Base-by-base conservation (phyloP, 768 basidiomycete genomes). In the Paxillus involutus region DNA sequence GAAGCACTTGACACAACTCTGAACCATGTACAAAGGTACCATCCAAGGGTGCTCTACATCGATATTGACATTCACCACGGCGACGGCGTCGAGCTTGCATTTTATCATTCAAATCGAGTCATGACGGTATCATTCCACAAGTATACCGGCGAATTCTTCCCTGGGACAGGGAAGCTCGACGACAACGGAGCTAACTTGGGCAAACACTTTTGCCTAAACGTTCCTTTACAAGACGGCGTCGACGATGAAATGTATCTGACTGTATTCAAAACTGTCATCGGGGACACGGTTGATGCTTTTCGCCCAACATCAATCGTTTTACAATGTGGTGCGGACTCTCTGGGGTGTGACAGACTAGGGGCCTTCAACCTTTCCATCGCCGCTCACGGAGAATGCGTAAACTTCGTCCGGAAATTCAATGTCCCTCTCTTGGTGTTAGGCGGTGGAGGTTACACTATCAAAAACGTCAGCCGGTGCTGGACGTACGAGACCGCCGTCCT, bases 1-100 rank as follows among this genome's bases (percentile, higher is more conserved):
- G 7, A 12, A 12, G 36, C 0, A 5, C 3, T 59, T 55, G 8
- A 19, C 11, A 10, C 7, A 17, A 7, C 1, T 12, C 49, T 57
- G n/a, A 59, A 57, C 21, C 2, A 12, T 24, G n/a, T 2, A 24
- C 16, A 37, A 37, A 98, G 96, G 67, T 87, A 90, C 65, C 91
- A 94, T 61, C 89, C 96, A 7, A 86, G 96, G 16, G 96, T 99
- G 4, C 77, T 99, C 8, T 99, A 99, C 69, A 94, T 99, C 62
- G 96, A 99, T 74, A 99, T 99, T 59, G 96, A 99, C 66, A 98
- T 98, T 52, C 96, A 99, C 70, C 96, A 99, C 62, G 96, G 96
- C 8, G 96, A 99, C 64, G 96, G 96, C 21, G 97, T 99, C 3
- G 94, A 99, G 66, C 89, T 96, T 56, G 97, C 96, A 0, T 98